These are phyloP conservation scores for Trichaptum fuscoviolaceum DNA, from an alignment of 768 basidiomycete genomes.

Conservation along the genomic window DNA sequence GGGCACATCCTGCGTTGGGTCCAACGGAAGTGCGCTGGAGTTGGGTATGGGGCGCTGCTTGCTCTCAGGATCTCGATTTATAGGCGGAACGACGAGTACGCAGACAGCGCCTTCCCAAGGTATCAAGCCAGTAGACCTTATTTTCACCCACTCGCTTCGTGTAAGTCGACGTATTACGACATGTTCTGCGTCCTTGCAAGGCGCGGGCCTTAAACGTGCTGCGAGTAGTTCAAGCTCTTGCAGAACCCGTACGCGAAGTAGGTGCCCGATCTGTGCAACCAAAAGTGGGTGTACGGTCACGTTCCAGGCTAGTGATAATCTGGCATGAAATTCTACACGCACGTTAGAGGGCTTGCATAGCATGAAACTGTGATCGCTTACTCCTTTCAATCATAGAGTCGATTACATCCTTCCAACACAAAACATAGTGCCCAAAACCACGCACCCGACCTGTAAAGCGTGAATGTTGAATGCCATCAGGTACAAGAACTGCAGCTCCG, in stretches of 20 bases:
- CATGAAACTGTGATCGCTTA: slow-evolving; percentile 16
- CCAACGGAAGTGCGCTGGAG: slow-evolving; percentile 30
- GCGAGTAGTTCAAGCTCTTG: slow-evolving; percentile 67
- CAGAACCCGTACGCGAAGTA: slow-evolving; percentile 66
- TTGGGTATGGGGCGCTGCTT: slow-evolving; percentile 36
- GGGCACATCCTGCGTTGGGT: background rate
- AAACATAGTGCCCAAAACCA: slow-evolving; percentile 46
- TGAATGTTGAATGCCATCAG: slow-evolving; percentile 64
- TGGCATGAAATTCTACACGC: slow-evolving; percentile 6
- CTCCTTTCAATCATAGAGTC: slow-evolving; percentile 32
- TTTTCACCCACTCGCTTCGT: slow-evolving; percentile 47
- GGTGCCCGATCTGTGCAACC: slow-evolving; percentile 52
- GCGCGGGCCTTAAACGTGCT: slow-evolving; percentile 34
- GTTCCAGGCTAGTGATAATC: slow-evolving; percentile 23
- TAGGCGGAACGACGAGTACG: slow-evolving; percentile 63
- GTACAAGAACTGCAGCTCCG: slow-evolving; percentile 29
- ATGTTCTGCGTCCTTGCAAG: slow-evolving; percentile 12
- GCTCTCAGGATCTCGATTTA: slow-evolving; percentile 48
- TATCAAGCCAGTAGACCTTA: slow-evolving; percentile 42
- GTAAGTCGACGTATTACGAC: slow-evolving; percentile 61
- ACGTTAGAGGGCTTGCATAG: slow-evolving; percentile 2
- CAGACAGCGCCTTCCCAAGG: slow-evolving; percentile 54
- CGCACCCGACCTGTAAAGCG: slow-evolving; percentile 46
- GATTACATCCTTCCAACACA: slow-evolving; percentile 54
- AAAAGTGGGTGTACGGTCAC: slow-evolving; percentile 38